A percentile compares a stretch with the other conserved stretches of the same genome.
Conservation (phyloP, 2,329 filamentous ascomycete genomes). For the Colletotrichum nymphaeae region DNA sequence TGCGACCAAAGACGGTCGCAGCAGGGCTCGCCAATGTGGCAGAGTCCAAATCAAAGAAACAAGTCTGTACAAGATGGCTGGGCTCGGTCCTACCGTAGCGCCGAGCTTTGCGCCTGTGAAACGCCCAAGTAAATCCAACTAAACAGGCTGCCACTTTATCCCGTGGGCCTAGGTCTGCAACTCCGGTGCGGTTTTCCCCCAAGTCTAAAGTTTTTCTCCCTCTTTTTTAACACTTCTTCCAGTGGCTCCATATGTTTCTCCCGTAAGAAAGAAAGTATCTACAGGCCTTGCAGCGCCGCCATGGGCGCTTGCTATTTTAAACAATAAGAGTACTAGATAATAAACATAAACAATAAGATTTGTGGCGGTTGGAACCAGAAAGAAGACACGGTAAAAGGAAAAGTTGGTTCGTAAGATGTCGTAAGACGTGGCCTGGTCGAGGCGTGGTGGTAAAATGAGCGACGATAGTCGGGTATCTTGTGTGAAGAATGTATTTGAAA, state of each 20-base stretch:
- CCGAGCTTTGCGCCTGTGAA: slow-evolving; percentile 18
- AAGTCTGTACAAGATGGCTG: slow-evolving; percentile 25
- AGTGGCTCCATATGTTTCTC: slow-evolving; percentile 26
- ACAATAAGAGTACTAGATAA: slow-evolving; percentile 26
- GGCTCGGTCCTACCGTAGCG: slow-evolving; percentile 12
- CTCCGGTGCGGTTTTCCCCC: slow-evolving; percentile 27
- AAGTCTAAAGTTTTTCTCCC: slow-evolving; percentile 30
- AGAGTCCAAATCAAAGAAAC: slow-evolving; percentile 11
- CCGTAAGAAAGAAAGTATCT: slow-evolving; percentile 12
- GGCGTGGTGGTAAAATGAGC: slow-evolving; percentile 31
- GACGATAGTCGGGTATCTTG: slow-evolving; percentile 43
- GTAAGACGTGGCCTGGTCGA: slow-evolving; percentile 29
- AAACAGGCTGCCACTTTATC: slow-evolving; percentile 25
- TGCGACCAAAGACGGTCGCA: slow-evolving; percentile 1
- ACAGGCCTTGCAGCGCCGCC: slow-evolving; percentile 21
- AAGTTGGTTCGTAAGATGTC: slow-evolving; percentile 20
- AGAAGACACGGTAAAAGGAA: not conserved
- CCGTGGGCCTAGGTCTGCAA: slow-evolving; percentile 29
- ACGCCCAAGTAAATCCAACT: slow-evolving; percentile 27
- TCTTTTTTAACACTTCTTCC: slow-evolving; percentile 19
- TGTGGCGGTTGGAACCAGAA: slow-evolving; percentile 1
- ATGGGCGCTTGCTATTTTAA: slow-evolving; percentile 10
- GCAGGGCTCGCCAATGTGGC: not conserved
- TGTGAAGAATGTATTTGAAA: slow-evolving; percentile 18
- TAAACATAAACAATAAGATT: slow-evolving; percentile 31